Evolutionary conservation across 106 monocot species (phyloP).

Genomic region (Dendrobium catenatum): DNA sequence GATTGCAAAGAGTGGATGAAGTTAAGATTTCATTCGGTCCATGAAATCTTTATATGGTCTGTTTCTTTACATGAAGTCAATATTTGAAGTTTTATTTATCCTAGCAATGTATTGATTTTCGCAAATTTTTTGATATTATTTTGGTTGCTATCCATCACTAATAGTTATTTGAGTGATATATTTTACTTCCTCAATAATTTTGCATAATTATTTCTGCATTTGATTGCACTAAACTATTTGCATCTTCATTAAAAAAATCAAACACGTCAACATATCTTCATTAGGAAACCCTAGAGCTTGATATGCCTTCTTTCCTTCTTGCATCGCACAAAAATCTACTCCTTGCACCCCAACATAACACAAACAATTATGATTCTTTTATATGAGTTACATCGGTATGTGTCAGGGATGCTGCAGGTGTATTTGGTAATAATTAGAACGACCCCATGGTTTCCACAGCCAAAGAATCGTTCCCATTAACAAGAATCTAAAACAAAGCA

Average conservation of each 20-base stretch:
- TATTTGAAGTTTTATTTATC: neutral
- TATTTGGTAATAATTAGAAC: neutral
- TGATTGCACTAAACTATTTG: neutral
- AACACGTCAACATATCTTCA: neutral
- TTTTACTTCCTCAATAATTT: neutral
- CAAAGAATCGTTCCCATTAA: neutral
- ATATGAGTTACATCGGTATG: neutral
- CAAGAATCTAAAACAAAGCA: neutral
- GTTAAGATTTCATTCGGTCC: neutral
- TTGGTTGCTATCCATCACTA: neutral
- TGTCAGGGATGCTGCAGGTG: neutral
- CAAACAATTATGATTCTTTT: neutral
- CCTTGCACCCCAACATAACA: too few species aligned
- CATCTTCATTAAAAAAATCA: neutral
- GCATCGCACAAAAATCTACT: neutral
- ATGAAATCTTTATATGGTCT: neutral
- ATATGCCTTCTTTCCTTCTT: neutral
- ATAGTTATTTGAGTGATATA: neutral
- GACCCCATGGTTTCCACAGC: neutral
- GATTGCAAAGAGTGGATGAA: neutral
- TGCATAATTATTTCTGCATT: neutral
- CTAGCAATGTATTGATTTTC: neutral
- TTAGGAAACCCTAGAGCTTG: neutral
- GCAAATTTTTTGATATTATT: neutral
- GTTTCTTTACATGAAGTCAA: neutral